phyloP scores from a whole-genome alignment of 2,329 filamentous ascomycete genomes.

The Aureobasidium subglaciale region DNA sequence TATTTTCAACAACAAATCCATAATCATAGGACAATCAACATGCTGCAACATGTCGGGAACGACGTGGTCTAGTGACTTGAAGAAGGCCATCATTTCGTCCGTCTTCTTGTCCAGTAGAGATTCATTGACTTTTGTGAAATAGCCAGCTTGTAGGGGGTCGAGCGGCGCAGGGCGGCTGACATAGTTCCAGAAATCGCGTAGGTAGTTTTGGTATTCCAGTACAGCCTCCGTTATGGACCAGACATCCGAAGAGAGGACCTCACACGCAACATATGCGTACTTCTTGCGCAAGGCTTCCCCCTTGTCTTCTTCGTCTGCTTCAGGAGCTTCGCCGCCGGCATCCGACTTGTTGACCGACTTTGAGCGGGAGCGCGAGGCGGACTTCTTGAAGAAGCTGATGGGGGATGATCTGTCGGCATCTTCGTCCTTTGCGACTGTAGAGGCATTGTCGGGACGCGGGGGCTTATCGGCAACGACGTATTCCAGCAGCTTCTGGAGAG shows the following conservation, averaged over 20 bases:
- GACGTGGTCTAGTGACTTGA: conserved; percentile 75
- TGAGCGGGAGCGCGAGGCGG: conserved; percentile 36
- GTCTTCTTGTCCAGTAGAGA: conserved; percentile 97
- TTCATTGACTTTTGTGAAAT: conserved; percentile 98
- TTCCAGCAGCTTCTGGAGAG: conserved; percentile 77
- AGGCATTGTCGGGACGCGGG: conserved; percentile 33
- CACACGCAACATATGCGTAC: conserved; percentile 87
- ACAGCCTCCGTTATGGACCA: conserved; percentile 95
- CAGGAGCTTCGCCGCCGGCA: conserved; percentile 24
- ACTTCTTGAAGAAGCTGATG: conserved; percentile 41
- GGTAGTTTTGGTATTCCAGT: conserved; percentile 70
- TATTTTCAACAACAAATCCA: conserved; percentile 94
- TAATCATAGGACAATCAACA: conserved; percentile 95
- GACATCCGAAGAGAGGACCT: conserved; percentile 89
- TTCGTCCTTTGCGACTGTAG: conserved; percentile 24
- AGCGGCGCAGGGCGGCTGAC: conserved; percentile 75
- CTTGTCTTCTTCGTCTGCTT: conserved; percentile 56
- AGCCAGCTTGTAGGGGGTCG: conserved; percentile 88
- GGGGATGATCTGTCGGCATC: conserved; percentile 37
- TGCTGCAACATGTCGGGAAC: conserved; percentile 82
- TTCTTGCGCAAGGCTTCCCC: conserved; percentile 85
- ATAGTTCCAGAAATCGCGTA: conserved; percentile 88
- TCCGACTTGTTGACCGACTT: conserved; percentile 35
- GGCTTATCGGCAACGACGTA: conserved; percentile 79
- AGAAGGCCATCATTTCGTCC: conserved; percentile 86